Percentiles rank a stretch among this genome's conserved stretches.
These are phyloP conservation scores for Amanita polypyramis DNA, from an alignment of 768 basidiomycete species.

Conservation along the genomic window DNA sequence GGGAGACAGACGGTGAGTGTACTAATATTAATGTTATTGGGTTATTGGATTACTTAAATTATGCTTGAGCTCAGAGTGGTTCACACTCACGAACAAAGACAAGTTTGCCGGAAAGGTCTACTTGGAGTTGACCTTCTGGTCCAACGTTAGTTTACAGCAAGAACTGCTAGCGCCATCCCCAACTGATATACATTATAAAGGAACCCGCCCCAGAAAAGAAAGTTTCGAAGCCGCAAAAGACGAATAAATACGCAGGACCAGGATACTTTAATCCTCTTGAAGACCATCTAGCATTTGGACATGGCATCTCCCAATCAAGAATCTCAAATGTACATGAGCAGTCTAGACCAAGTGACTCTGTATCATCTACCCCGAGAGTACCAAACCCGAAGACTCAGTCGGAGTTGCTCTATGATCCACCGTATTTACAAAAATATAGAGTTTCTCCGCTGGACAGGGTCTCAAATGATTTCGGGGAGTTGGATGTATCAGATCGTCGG, in stretches of 20 bases:
- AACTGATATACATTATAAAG: slow-evolving; percentile 23
- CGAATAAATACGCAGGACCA: slow-evolving; percentile 62
- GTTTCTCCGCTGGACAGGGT: slow-evolving; percentile 39
- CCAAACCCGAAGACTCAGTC: slow-evolving; percentile 52
- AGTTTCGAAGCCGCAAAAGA: slow-evolving; percentile 35
- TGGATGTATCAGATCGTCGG: slow-evolving; percentile 43
- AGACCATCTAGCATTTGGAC: slow-evolving; percentile 16
- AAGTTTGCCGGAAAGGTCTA: slow-evolving; percentile 95
- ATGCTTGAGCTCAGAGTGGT: slow-evolving; percentile 65
- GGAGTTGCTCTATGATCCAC: slow-evolving; percentile 57
- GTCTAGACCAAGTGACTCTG: slow-evolving; percentile 34
- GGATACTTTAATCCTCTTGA: slow-evolving; percentile 61
- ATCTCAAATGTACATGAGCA: slow-evolving; percentile 20
- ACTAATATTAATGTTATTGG: neutral
- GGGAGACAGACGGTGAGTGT: slow-evolving; percentile 83
- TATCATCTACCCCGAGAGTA: slow-evolving; percentile 50
- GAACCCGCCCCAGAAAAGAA: slow-evolving; percentile 75
- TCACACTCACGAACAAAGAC: slow-evolving; percentile 79
- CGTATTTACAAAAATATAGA: slow-evolving; percentile 50
- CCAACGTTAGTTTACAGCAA: slow-evolving; percentile 51
- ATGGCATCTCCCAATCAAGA: neutral
- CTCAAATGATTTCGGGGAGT: slow-evolving; percentile 56
- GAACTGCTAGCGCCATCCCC: slow-evolving; percentile 5
- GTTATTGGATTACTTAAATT: neutral
- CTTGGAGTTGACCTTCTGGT: slow-evolving; percentile 95